Percentiles rank a stretch among this genome's conserved stretches.
Evolutionary conservation across 2,329 filamentous ascomycete species (phyloP).

Genomic region (Beauveria varroae): DNA sequence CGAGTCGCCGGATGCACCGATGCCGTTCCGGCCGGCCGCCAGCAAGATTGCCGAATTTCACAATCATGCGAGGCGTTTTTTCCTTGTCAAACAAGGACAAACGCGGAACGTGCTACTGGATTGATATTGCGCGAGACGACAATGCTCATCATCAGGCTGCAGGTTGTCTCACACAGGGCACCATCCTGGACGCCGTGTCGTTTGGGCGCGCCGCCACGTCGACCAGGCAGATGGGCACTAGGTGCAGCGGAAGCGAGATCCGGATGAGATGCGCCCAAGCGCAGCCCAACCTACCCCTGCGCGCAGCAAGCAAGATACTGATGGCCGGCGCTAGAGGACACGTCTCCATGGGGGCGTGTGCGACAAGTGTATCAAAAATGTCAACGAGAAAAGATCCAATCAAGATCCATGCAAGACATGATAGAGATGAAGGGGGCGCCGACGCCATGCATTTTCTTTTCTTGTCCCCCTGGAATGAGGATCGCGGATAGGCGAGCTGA

Average conservation of each 20-base stretch:
- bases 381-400: constrained; percentile 1
- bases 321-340: not conserved
- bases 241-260: constrained; percentile 6
- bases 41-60: not conserved
- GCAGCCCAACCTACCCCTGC: not conserved
- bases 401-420: constrained; percentile 9
- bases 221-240: not conserved
- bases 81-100: not conserved
- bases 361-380: constrained; percentile 1
- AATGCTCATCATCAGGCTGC: not conserved
- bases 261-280: constrained; percentile 3
- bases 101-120: not conserved
- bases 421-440: not conserved
- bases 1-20: not conserved
- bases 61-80: not conserved
- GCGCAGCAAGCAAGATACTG: not conserved
- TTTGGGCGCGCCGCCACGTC: not conserved
- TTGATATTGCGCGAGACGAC: not conserved
- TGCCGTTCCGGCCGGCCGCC: not conserved
- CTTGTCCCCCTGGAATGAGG: not conserved
- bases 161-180: not conserved
- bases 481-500: not conserved
- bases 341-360: constrained; percentile 1
- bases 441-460: not conserved
- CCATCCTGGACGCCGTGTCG: not conserved